These are phyloP conservation scores for Claviceps citrina DNA, from an alignment of 2,329 filamentous ascomycete genomes.

Conservation along the genomic window DNA sequence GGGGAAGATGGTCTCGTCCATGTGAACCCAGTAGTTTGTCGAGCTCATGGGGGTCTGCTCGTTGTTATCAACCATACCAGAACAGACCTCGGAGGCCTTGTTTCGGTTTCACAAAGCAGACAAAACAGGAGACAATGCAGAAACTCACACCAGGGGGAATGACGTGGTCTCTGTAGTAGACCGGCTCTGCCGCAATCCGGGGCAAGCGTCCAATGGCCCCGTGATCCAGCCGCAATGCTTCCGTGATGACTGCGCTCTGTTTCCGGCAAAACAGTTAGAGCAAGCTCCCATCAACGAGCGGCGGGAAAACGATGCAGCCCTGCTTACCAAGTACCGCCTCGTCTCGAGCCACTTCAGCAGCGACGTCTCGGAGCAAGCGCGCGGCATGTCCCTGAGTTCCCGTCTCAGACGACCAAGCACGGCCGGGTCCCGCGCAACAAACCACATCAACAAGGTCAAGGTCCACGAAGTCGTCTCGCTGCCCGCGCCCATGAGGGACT, in stretches of 20 bases:
- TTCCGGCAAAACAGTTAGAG: neutral
- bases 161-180: conserved; percentile 14
- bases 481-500: conserved; percentile 19
- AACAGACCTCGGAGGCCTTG: no score
- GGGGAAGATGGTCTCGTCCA: conserved; percentile 12
- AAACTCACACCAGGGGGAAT: neutral
- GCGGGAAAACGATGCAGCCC: no score
- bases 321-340: conserved; percentile 19
- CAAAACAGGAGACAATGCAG: no score
- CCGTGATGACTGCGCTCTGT: conserved; percentile 19
- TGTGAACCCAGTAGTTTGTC: conserved; percentile 17
- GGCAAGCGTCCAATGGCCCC: conserved; percentile 16
- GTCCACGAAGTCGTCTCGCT: conserved; percentile 22
- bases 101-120: neutral
- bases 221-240: conserved; percentile 25
- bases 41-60: conserved; percentile 20
- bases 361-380: neutral
- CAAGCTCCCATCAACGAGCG: no score
- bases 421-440: conserved; percentile 18
- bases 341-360: conserved; percentile 2
- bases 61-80: no score
- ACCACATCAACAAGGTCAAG: conserved; percentile 19
- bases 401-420: conserved; percentile 14
- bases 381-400: neutral
- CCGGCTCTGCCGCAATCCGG: conserved; percentile 13